phyloP scores from a whole-genome alignment of 257 asterid genomes.

The Capsicum pubescens region DNA sequence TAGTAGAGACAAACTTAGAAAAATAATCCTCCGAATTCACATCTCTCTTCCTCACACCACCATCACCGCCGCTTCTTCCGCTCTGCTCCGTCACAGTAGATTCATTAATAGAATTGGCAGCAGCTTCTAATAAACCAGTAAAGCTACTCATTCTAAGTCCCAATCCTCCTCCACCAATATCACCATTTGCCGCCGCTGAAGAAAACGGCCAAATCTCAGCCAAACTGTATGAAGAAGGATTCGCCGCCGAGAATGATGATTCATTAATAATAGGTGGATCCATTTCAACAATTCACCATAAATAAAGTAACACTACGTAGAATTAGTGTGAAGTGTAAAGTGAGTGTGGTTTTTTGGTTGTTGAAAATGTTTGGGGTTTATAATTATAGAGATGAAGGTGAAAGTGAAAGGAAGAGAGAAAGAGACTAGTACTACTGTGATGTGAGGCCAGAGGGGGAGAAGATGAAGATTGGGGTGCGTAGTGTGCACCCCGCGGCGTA shows the following conservation, averaged over 20 bases:
- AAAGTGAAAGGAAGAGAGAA: conserved; percentile 35
- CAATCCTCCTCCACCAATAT: conserved; percentile 46
- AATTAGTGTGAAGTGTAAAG: not conserved
- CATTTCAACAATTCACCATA: conserved; percentile 47
- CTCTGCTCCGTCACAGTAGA: conserved; percentile 80
- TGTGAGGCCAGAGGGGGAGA: conserved; percentile 52
- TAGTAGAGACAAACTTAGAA: conserved; percentile 55
- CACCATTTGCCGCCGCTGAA: conserved; percentile 37
- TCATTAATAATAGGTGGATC: conserved; percentile 84
- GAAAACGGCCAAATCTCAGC: conserved; percentile 79
- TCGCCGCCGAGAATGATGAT: conserved; percentile 70
- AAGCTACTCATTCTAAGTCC: conserved; percentile 63
- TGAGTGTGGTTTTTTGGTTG: conserved; percentile 3
- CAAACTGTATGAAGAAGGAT: conserved; percentile 70
- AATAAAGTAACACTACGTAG: not conserved
- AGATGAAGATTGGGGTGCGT: conserved; percentile 24
- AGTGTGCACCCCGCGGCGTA: not conserved
- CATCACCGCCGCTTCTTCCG: conserved; percentile 43
- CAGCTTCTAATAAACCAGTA: conserved; percentile 38
- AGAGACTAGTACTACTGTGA: conserved; percentile 37
- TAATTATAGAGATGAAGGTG: not conserved
- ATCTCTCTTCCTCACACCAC: conserved; percentile 57
- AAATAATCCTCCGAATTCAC: conserved; percentile 52
- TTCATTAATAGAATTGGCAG: conserved; percentile 54
- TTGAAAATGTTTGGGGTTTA: conserved; percentile 14